Evolutionary conservation across 2,329 filamentous ascomycete species (phyloP).

Genomic region (Nigrospora sphaerica): DNA sequence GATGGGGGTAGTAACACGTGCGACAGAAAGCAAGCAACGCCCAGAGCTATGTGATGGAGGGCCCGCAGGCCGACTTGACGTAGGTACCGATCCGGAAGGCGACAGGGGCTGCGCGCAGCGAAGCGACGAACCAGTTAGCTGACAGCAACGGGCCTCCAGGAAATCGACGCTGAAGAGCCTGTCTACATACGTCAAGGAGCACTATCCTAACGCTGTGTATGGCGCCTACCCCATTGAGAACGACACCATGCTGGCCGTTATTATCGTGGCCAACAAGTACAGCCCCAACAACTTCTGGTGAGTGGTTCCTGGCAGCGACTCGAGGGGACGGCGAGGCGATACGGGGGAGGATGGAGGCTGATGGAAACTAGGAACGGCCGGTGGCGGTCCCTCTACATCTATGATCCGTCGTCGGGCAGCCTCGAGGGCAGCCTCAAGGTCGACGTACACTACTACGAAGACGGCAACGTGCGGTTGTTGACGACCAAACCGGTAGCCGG

Average conservation of each 20-base stretch:
- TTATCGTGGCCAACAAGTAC: slow-evolving; percentile 94
- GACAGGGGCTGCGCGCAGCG: not conserved
- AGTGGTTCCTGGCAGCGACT: slow-evolving; percentile 5
- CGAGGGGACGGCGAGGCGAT: too few species aligned
- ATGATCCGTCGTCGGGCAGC: slow-evolving; percentile 58
- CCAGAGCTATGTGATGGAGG: slow-evolving; percentile 74
- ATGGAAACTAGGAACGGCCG: slow-evolving; percentile 69
- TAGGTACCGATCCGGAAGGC: slow-evolving; percentile 33
- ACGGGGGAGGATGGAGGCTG: too few species aligned
- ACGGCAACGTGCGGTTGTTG: slow-evolving; percentile 89
- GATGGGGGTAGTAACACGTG: slow-evolving; percentile 6
- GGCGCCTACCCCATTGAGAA: slow-evolving; percentile 77
- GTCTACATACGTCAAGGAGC: slow-evolving; percentile 70
- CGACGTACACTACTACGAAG: slow-evolving; percentile 99
- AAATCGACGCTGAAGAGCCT: slow-evolving; percentile 80
- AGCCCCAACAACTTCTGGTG: slow-evolving; percentile 97
- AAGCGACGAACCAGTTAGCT: slow-evolving; percentile 9
- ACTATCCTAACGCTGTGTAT: slow-evolving; percentile 75
- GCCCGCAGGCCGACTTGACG: slow-evolving; percentile 71
- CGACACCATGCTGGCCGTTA: slow-evolving; percentile 68
- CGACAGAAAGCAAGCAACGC: slow-evolving; percentile 70
- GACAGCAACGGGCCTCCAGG: slow-evolving; percentile 32
- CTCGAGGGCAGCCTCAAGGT: slow-evolving; percentile 81
- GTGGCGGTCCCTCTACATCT: slow-evolving; percentile 85
- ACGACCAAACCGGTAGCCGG: slow-evolving; percentile 72